Percentiles rank a stretch among this genome's conserved stretches.
Evolutionary conservation across 371 early-diverging fungal genomes (phyloP).

Genomic region (Rhizopus sp.): DNA sequence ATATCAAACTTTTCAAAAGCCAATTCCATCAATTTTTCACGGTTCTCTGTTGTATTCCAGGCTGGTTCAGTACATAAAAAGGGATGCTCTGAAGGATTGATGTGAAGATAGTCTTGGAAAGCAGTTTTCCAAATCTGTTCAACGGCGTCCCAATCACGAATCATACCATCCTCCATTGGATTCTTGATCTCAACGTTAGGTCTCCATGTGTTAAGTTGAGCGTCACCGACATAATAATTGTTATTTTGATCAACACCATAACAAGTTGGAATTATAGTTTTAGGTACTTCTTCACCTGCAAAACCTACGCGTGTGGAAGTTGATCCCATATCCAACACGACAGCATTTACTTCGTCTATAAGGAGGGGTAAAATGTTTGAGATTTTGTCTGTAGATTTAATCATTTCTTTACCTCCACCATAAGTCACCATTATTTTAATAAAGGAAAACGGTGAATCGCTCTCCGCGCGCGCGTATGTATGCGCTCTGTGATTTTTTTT

Average conservation of each 20-base stretch:
- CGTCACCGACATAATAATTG: conserved; percentile 79
- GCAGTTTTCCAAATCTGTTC: conserved; percentile 88
- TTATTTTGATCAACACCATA: conserved; percentile 36
- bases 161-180: conserved; percentile 70
- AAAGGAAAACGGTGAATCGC: neutral
- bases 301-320: conserved; percentile 90
- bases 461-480: too few relatives aligned
- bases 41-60: conserved; percentile 78
- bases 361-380: neutral
- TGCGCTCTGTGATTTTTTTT: too few relatives aligned
- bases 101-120: conserved; percentile 65
- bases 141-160: conserved; percentile 85
- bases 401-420: conserved; percentile 61
- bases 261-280: conserved; percentile 80
- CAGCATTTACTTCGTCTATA: conserved; percentile 90
- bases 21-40: conserved; percentile 87
- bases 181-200: conserved; percentile 77
- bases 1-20: conserved; percentile 93
- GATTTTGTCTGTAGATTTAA: neutral
- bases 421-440: conserved; percentile 68
- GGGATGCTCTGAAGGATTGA: conserved; percentile 82
- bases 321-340: conserved; percentile 92
- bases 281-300: conserved; percentile 94
- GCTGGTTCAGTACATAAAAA: conserved; percentile 86
- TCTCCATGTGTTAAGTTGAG: conserved; percentile 75